Base-by-base conservation (phyloP, 2,329 filamentous ascomycete species). In the Aspergillus intermedius region DNA sequence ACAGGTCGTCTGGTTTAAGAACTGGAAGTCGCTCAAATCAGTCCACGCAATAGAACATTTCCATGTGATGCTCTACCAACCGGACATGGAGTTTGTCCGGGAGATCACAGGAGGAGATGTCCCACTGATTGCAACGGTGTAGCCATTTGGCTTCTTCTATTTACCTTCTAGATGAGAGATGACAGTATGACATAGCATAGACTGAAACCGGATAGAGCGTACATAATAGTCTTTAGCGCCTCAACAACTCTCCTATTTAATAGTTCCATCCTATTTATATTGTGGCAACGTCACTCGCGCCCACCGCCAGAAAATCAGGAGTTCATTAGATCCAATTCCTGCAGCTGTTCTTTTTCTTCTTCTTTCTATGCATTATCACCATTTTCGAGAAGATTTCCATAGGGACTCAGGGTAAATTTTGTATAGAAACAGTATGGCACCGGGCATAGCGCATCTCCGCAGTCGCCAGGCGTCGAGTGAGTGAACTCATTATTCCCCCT, bases 1-100 rank as follows among this genome's bases (percentile, higher is more conserved):
- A 64, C 65, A 77, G 74, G 80, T 87, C 41, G 65, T 90, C 52
- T 97, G 90, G 89, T 96, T 96, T 72, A 94, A 87, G 74, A 97
- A 97, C 62, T 95, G 90, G 89, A 79, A 76, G 47, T 81, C 79
- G 13, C 72, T 96, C 56, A 95, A 95, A 73, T 93, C 86, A 21
- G 81, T 97, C 23, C 82, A 89, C 59, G 82, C 87, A 1, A 81
- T 97, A 9, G 91, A 96, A 74, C 91, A 97, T 66, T 93, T 97
- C 63, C 91, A 97, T 68, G 85, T 96, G 62, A 90, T 96, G 89
- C 74, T 96, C 47, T 87, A 84, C 65, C 77, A 88, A 57, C 84
- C 90, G 1, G 83, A 91, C 58, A 74, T 76, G 35, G 76, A 74
- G 3, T 88, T 94, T 56, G 69, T 95, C 42, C 72, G 74, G 45